phyloP scores from a whole-genome alignment of 2,329 filamentous ascomycete genomes.

The Talaromyces sp. region DNA sequence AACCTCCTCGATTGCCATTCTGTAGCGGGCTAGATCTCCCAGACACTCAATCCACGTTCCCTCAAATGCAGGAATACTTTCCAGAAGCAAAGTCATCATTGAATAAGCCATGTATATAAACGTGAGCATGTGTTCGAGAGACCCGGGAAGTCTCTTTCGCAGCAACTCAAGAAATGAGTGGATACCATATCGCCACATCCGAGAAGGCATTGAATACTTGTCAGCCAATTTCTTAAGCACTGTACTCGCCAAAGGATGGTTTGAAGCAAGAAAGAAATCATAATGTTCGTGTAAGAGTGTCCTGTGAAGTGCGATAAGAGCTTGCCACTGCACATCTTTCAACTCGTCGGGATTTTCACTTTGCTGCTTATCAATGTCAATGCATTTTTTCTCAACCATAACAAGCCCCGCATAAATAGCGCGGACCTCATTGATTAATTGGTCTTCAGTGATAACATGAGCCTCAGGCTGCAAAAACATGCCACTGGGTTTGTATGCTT shows the following conservation, averaged over 20 bases:
- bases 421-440: slow-evolving; percentile 69
- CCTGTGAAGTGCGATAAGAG: slow-evolving; percentile 73
- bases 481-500: slow-evolving; percentile 15
- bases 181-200: slow-evolving; percentile 94
- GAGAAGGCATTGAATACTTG: slow-evolving; percentile 85
- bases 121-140: slow-evolving; percentile 80
- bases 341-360: slow-evolving; percentile 49
- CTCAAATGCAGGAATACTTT: slow-evolving; percentile 75
- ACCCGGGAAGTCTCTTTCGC: slow-evolving; percentile 66
- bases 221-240: slow-evolving; percentile 63
- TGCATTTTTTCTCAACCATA: slow-evolving; percentile 83
- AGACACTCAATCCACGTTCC: slow-evolving; percentile 94
- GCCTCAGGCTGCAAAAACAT: slow-evolving; percentile 57
- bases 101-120: slow-evolving; percentile 88
- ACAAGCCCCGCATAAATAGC: slow-evolving; percentile 66
- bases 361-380: slow-evolving; percentile 69
- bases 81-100: slow-evolving; percentile 81
- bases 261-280: slow-evolving; percentile 79
- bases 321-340: slow-evolving; percentile 72
- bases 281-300: slow-evolving; percentile 78
- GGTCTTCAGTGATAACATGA: slow-evolving; percentile 66
- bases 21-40: slow-evolving; percentile 76
- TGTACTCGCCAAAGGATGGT: slow-evolving; percentile 72
- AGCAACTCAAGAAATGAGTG: slow-evolving; percentile 77
- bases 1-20: slow-evolving; percentile 87